Base-by-base conservation (phyloP, 257 asterid genomes). In the Scutellaria galericulata region DNA sequence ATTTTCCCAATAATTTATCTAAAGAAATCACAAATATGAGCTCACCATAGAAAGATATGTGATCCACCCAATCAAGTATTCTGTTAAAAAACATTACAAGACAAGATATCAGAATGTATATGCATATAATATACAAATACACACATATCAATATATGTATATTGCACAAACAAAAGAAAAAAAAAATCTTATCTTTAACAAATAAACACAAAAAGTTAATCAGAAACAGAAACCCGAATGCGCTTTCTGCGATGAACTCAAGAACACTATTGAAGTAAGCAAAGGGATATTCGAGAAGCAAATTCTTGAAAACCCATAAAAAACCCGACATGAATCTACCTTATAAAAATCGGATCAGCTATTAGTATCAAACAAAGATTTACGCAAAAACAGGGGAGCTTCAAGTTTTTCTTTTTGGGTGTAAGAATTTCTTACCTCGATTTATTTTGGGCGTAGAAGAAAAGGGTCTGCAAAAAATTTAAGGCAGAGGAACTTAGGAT, bases 21-120 rank as follows among this genome's bases (percentile, higher is more conserved):
- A 31, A 31, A 4, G 37, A 70, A 59, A 79, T 79, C 78, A 65
- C 62, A 71, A 53, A 62, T 12, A 41, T 59, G 65, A 70, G 77
- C 92, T 84, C 82, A 91, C 97, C 97, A 91, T 90, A n/a, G 74
- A 75, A 41, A 2, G 37, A 75, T 64, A 73, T 66, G 76, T 60
- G 66, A 79, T 81, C 79, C 77, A 72, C 81, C 67, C 75, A 75
- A 73, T 72, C 75, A 73, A 76, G 83, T 76, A 62, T 64, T 88
- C 93, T 84, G 94, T 40, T 72, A 57, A 78, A 64, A 75, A 64
- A 66, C 50, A 68, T 18, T 50, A 52, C 7, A 14, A 55, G 31
- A 37, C 61, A 70, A 71, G 39, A 80, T 65, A 81, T 75, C 76
- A 41, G 68, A 83, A 45, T 47, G 64, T 4, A 68, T 18, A 73